Evolutionary conservation across 768 basidiomycete species (phyloP).

Genomic region (Zangia roseola): DNA sequence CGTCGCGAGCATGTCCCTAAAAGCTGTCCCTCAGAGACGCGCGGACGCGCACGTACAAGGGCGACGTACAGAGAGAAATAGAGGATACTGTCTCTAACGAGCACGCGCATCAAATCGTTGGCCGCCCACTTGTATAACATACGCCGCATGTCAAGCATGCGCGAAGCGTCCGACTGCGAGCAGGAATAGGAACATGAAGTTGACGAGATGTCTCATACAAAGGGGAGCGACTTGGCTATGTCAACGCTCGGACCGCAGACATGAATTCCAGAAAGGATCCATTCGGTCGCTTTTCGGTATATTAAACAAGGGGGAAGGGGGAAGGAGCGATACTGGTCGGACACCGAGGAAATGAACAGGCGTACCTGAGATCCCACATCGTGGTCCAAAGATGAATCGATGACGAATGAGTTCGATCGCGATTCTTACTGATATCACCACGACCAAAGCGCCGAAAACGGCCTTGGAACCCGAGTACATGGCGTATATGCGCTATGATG

Average conservation of each 20-base stretch:
- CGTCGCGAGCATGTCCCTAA: conserved; percentile 16
- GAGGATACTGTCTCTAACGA: conserved; percentile 18
- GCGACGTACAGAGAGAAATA: conserved; percentile 18
- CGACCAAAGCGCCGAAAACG: conserved; percentile 7
- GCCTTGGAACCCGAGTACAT: conserved; percentile 16
- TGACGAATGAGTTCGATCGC: conserved; percentile 8
- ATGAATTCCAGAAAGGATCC: conserved; percentile 13
- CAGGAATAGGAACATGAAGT: conserved; percentile 13
- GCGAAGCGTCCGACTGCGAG: conserved; percentile 16
- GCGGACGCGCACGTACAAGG: neutral
- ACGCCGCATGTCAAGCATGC: conserved; percentile 5
- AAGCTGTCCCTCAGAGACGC: neutral
- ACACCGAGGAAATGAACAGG: too few relatives aligned
- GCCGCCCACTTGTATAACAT: conserved; percentile 9
- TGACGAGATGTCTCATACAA: conserved; percentile 19
- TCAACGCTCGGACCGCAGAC: conserved; percentile 12
- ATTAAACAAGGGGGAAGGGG: neutral
- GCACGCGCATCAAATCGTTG: conserved; percentile 14
- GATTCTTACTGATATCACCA: conserved; percentile 5
- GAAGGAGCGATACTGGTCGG: too few relatives aligned
- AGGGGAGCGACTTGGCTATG: neutral
- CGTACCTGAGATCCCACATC: conserved; percentile 17
- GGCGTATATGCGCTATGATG: conserved; percentile 20
- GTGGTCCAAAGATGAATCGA: conserved; percentile 14
- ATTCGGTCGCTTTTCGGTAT: conserved; percentile 14